A percentile compares a stretch with the other conserved stretches of the same genome.
Evolutionary conservation across 768 basidiomycete species (phyloP).

Genomic region (Suillus ampliporus): DNA sequence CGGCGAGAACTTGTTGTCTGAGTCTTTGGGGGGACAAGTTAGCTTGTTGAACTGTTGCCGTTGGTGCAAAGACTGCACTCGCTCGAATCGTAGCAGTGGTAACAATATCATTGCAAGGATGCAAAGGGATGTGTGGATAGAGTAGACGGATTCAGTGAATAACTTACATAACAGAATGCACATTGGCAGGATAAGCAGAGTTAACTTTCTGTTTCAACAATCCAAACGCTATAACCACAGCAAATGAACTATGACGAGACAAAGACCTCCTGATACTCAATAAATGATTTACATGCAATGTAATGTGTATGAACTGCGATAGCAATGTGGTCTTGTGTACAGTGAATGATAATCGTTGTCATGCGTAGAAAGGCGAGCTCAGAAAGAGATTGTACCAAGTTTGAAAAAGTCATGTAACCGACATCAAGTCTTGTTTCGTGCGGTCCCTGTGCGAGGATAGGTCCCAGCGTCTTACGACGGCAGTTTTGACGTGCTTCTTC

Average conservation of each 20-base stretch:
- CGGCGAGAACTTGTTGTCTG: not conserved
- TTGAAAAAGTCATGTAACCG: slow-evolving; percentile 28
- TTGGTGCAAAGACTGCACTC: not conserved
- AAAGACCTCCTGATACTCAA: not conserved
- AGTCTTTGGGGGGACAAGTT: not conserved
- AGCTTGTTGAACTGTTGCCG: not conserved
- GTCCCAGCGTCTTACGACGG: slow-evolving; percentile 4
- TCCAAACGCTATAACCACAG: not conserved
- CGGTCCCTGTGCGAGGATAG: slow-evolving; percentile 9
- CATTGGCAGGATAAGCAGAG: not conserved
- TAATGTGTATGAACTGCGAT: slow-evolving; percentile 15
- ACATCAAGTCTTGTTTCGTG: slow-evolving; percentile 28
- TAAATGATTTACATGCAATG: slow-evolving; percentile 3
- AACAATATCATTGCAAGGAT: not conserved
- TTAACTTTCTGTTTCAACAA: not conserved
- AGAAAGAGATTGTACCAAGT: not conserved
- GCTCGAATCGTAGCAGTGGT: not conserved
- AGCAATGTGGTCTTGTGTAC: slow-evolving; percentile 29
- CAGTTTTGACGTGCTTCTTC: not conserved
- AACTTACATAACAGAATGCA: not conserved
- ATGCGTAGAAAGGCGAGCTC: not conserved
- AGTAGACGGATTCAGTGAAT: not conserved
- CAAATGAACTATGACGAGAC: not conserved
- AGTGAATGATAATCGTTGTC: slow-evolving; percentile 17
- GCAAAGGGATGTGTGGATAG: not conserved